phyloP scores from a whole-genome alignment of 768 basidiomycete species.

The Chalciporus piperatus region DNA sequence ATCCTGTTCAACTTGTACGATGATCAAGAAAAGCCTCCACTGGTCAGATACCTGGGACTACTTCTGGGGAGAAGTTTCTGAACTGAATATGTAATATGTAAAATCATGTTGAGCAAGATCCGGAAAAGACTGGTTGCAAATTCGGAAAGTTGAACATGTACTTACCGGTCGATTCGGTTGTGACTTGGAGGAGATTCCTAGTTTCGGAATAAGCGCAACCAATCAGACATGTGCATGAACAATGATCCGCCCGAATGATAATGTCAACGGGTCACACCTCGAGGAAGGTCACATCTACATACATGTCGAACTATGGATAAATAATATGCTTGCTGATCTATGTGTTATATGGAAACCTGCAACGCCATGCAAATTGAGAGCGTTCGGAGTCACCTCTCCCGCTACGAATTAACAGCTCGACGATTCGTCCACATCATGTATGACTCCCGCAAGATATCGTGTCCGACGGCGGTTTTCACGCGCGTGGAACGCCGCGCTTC shows the following conservation, averaged over 20 bases:
- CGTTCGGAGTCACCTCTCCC: background rate
- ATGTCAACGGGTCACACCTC: background rate
- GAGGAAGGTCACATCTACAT: slow-evolving; percentile 7
- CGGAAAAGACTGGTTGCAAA: too few species aligned
- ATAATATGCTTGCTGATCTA: slow-evolving; percentile 20
- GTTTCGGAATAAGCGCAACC: background rate
- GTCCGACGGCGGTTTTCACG: slow-evolving; percentile 53
- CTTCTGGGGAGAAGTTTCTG: too few species aligned
- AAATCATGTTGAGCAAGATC: too few species aligned
- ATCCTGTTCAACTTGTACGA: slow-evolving; percentile 27
- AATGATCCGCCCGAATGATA: slow-evolving; percentile 10
- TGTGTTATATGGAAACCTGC: slow-evolving; percentile 11
- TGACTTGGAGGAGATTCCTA: too few species aligned
- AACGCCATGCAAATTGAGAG: background rate
- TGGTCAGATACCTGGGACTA: too few species aligned
- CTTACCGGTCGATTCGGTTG: too few species aligned
- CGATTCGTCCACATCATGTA: slow-evolving; percentile 91
- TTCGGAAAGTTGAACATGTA: too few species aligned
- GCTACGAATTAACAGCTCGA: slow-evolving; percentile 50
- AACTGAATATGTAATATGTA: too few species aligned
- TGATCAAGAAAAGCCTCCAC: too few species aligned
- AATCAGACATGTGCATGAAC: slow-evolving; percentile 8
- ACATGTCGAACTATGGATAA: slow-evolving; percentile 16
- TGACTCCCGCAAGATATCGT: slow-evolving; percentile 71
- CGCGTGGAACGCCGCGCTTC: slow-evolving; percentile 81